Evolutionary conservation across 2,329 filamentous ascomycete genomes (phyloP).

Genomic region (Rutstroemia sp.): DNA sequence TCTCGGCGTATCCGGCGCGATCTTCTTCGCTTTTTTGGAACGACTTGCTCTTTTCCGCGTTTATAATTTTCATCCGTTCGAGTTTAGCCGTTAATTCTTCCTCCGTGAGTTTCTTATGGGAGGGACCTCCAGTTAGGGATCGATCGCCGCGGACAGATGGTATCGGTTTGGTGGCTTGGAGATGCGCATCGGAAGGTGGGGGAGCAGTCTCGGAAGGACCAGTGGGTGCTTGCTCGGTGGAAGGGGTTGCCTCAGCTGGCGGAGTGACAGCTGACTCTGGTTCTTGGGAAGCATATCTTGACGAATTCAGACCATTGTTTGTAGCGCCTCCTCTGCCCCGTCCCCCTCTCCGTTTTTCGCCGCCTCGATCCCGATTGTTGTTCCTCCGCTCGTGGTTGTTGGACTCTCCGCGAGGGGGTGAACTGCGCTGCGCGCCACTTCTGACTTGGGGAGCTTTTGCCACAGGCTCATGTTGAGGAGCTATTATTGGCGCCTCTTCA

Average conservation of each 20-base stretch:
- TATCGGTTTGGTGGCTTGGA: conserved; percentile 10
- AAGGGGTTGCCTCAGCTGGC: neutral
- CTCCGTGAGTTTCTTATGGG: conserved; percentile 55
- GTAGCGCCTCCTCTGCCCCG: conserved; percentile 8
- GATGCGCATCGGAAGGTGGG: neutral
- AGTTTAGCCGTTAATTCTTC: conserved; percentile 55
- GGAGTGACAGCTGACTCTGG: neutral
- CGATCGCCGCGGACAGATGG: conserved; percentile 47
- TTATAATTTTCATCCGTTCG: conserved; percentile 53
- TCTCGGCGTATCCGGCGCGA: conserved; percentile 52
- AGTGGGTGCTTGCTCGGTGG: neutral
- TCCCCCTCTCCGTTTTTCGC: conserved; percentile 9
- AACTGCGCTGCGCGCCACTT: neutral
- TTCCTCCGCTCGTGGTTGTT: neutral
- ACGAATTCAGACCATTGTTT: conserved; percentile 17
- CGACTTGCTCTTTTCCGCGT: conserved; percentile 49
- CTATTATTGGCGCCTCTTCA: conserved; percentile 9
- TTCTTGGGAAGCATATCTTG: conserved; percentile 18
- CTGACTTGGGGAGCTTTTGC: neutral
- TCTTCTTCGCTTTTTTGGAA: conserved; percentile 63
- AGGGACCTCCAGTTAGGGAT: conserved; percentile 44
- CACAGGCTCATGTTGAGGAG: neutral
- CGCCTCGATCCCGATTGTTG: conserved; percentile 9
- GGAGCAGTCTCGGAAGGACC: neutral
- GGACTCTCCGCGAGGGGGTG: neutral